phyloP scores from a whole-genome alignment of 345 rosid genomes.

The Eucalyptus guilfoylei region DNA sequence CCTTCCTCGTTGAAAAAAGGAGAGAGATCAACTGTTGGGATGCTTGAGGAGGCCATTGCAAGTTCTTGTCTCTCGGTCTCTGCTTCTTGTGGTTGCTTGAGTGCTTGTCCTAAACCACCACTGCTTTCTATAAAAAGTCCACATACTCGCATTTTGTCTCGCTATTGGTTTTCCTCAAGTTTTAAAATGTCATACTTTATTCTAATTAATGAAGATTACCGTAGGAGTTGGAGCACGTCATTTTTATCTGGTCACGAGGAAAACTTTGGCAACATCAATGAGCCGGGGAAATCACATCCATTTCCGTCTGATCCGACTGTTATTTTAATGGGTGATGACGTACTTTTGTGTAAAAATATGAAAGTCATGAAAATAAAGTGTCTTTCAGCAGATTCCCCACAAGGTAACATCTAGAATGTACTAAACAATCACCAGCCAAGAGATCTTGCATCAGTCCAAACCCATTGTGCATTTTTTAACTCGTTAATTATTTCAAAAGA shows the following conservation, averaged over 20 bases:
- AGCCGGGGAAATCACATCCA: not conserved
- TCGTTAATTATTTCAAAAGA: not conserved
- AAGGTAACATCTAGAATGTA: not conserved
- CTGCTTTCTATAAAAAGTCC: not conserved
- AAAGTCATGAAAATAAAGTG: not conserved
- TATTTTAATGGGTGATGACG: not conserved
- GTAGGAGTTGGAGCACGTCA: not conserved
- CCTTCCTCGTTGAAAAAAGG: constrained; percentile 18
- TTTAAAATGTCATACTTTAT: not conserved
- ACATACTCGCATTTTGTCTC: not conserved
- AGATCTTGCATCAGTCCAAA: not conserved
- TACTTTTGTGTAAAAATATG: not conserved
- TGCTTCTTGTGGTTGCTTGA: not conserved
- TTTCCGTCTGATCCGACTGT: not conserved
- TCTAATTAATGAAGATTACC: not conserved
- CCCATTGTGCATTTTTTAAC: not conserved
- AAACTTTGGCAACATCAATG: not conserved
- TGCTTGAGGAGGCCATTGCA: not conserved
- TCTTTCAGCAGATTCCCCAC: not conserved
- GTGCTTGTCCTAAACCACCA: not conserved
- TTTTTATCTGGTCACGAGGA: not conserved
- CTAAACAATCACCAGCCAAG: not conserved
- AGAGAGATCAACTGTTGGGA: constrained; percentile 32
- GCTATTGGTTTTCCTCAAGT: not conserved
- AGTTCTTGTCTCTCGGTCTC: not conserved